Percentiles rank a stretch among this genome's conserved stretches.
These are phyloP conservation scores for Tardiomyces blankii DNA, from an alignment of 1,139 yeast genomes.

Conservation along the genomic window DNA sequence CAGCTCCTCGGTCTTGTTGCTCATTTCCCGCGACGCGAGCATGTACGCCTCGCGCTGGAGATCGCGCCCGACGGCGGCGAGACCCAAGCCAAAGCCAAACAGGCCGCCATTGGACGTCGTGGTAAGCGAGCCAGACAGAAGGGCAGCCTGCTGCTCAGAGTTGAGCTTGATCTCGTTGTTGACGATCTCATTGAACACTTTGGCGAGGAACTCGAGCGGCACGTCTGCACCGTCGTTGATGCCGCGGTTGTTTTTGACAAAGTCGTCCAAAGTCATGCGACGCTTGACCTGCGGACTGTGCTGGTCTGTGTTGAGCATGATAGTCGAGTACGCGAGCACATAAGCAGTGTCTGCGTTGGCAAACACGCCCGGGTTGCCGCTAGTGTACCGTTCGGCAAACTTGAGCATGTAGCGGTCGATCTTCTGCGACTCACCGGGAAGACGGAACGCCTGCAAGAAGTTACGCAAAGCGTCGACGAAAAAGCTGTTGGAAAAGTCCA, in stretches of 20 bases:
- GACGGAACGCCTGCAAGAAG: constrained; percentile 76
- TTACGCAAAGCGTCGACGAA: constrained; percentile 82
- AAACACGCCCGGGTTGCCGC: constrained; percentile 74
- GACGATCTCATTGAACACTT: constrained; percentile 66
- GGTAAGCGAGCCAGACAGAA: constrained; percentile 44
- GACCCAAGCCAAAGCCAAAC: constrained; percentile 41
- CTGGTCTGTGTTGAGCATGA: constrained; percentile 79
- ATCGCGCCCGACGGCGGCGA: constrained; percentile 52
- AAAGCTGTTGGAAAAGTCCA: constrained; percentile 59
- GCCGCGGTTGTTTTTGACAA: constrained; percentile 79
- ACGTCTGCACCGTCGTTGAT: constrained; percentile 85
- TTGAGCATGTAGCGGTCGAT: constrained; percentile 94
- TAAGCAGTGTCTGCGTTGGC: constrained; percentile 73
- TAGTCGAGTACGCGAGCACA: constrained; percentile 73
- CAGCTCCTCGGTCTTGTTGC: constrained; percentile 77
- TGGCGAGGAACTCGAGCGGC: constrained; percentile 58
- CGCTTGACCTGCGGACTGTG: constrained; percentile 69
- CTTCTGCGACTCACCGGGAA: constrained; percentile 98
- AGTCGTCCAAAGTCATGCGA: constrained; percentile 82
- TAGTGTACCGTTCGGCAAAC: constrained; percentile 84
- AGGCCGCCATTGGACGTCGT: constrained; percentile 23
- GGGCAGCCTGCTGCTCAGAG: constrained; percentile 91
- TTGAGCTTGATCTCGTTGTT: constrained; percentile 77
- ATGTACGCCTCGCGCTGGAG: constrained; percentile 75
- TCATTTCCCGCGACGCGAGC: constrained; percentile 86